Evolutionary conservation across 2,329 filamentous ascomycete genomes (phyloP), one percentile per base, ranked within the genome.

Genomic region (Microdochium bolleyi): DNA sequence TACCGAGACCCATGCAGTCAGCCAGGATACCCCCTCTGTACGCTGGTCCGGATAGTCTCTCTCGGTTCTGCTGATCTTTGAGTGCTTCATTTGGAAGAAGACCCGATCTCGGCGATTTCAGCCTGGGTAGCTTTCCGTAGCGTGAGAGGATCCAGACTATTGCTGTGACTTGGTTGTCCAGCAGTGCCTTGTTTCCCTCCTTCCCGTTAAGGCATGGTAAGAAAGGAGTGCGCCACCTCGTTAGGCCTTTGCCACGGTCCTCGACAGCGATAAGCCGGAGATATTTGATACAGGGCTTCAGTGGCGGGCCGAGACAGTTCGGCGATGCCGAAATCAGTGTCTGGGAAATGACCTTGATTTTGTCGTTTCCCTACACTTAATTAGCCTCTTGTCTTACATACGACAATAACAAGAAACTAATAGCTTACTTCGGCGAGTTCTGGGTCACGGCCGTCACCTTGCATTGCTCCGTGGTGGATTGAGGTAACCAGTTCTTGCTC

Each of bases 121-220:
- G 46, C 1, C 7, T 49, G 3, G 63, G 64, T 2, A 64, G 60
- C 1, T 54, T 32, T 0, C 64, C 64, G 19, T 64, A 53, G 8
- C 62, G 59, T 1, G 58, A 61, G 3, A 65, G 51, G 11, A 65
- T 56, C 62, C 62, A 66, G 8, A 63, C 62, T n/a, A 66, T 60
- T 3, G 55, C 61, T 1, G 63, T 66, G 3, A 63, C 49, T 49
- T 65, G 63, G 32, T 61, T 62, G 24, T 61, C 59, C 1, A 65
- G 51, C 3, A 65, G 53, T 9, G 58, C 63, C 24, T 54, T 60
- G 10, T 16, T 49, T 16, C 11, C 24, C 9, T 8, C n/a, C 24
- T 49, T 25, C 3, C 24, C 24, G 16, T 49, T 27, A 3, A 27
- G 7, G 13, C 24, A n/a, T 8, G 24, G 24, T 9, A 30, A n/a